These are phyloP conservation scores for Phytophthora capsici DNA, from an alignment of 352 stramenopile species.

Conservation along the genomic window DNA sequence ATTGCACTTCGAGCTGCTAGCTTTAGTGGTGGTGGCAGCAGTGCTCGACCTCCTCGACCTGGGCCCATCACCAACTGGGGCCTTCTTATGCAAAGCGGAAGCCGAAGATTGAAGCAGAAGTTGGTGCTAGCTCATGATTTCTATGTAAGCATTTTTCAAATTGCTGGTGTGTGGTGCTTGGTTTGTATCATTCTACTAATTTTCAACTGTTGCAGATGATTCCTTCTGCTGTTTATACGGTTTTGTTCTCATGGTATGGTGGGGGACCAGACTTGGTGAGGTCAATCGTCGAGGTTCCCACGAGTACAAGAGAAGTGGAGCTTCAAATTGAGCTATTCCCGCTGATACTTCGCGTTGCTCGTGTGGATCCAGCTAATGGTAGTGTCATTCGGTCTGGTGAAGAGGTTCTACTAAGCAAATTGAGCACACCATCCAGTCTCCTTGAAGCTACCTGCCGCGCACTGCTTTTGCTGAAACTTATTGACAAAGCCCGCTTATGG, in stretches of 20 bases:
- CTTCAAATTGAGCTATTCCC: slow-evolving; percentile 82
- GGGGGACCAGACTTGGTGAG: slow-evolving; percentile 74
- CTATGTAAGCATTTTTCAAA: slow-evolving; percentile 59
- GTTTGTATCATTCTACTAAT: slow-evolving; percentile 1
- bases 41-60: slow-evolving; percentile 41
- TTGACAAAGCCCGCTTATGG: slow-evolving; percentile 82
- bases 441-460: slow-evolving; percentile 79
- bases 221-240: slow-evolving; percentile 64
- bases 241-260: slow-evolving; percentile 82
- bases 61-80: slow-evolving; percentile 85
- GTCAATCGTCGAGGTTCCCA: slow-evolving; percentile 54
- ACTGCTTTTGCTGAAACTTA: slow-evolving; percentile 70
- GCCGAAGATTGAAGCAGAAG: slow-evolving; percentile 74
- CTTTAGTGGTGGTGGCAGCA: slow-evolving; percentile 20
- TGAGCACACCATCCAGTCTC: slow-evolving; percentile 67
- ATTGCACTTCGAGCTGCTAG: slow-evolving; percentile 27
- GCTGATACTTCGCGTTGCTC: slow-evolving; percentile 77
- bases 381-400: slow-evolving; percentile 81
- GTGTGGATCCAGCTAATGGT: slow-evolving; percentile 70
- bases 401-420: slow-evolving; percentile 71
- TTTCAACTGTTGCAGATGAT: slow-evolving; percentile 54
- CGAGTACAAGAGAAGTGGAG: slow-evolving; percentile 21
- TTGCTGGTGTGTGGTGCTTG: too few species aligned
- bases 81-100: slow-evolving; percentile 78
- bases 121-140: slow-evolving; percentile 78